Conservation (phyloP, 208 protist species). For the Crithidia acanthocephali region DNA sequence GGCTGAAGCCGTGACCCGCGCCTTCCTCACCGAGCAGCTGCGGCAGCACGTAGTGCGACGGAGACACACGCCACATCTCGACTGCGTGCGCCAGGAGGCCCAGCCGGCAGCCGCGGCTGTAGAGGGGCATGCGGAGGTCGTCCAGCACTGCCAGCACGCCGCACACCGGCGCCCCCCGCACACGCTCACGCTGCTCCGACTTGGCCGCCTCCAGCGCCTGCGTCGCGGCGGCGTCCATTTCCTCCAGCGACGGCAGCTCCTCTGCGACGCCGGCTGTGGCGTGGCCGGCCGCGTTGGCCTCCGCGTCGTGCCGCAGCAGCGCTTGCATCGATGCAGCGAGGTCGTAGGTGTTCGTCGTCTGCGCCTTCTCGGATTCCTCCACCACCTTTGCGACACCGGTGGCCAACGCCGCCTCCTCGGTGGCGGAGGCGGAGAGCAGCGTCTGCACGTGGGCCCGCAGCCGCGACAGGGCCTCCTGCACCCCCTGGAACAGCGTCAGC, state of each 20-base stretch:
- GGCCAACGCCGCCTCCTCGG: constrained; percentile 54
- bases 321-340: constrained; percentile 38
- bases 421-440: constrained; percentile 50
- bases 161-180: constrained; percentile 47
- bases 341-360: constrained; percentile 21
- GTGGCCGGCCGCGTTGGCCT: neutral
- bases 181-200: constrained; percentile 43
- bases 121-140: constrained; percentile 65
- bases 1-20: constrained; percentile 3
- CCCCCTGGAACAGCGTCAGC: constrained; percentile 48
- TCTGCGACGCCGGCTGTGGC: constrained; percentile 16
- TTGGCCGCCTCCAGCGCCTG: constrained; percentile 36
- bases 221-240: constrained; percentile 32
- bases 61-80: constrained; percentile 60
- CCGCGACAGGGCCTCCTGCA: constrained; percentile 69
- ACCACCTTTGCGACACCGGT: constrained; percentile 27
- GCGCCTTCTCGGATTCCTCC: constrained; percentile 28
- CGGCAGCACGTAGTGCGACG: constrained; percentile 58
- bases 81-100: constrained; percentile 62
- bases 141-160: constrained; percentile 62
- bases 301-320: constrained; percentile 29
- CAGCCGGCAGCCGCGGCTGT: constrained; percentile 64
- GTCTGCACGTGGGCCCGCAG: constrained; percentile 79
- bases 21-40: constrained; percentile 20
- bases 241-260: constrained; percentile 26